Conservation (phyloP, 768 basidiomycete genomes). For the Boletus rufocinnamomeus region DNA sequence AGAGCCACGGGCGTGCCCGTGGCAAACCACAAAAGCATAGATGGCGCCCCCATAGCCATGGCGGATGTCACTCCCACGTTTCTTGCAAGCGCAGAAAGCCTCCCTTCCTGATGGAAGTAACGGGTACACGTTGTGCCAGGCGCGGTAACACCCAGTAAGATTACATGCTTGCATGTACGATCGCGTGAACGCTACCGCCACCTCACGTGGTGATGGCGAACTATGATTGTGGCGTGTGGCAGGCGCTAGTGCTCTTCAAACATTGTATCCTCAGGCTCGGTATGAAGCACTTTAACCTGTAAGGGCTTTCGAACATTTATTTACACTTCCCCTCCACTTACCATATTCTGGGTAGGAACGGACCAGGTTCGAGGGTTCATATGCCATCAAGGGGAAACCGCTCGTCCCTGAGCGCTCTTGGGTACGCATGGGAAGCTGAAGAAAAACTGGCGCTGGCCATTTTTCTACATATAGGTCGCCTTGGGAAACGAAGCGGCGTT, state of each 20-base stretch:
- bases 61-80: neutral
- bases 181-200: neutral
- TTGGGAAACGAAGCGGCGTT: neutral
- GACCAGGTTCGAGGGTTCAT: neutral
- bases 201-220: neutral
- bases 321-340: neutral
- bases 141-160: neutral
- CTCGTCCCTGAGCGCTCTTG: neutral
- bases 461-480: neutral
- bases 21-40: neutral
- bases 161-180: too few relatives aligned
- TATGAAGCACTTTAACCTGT: neutral
- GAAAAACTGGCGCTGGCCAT: neutral
- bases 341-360: too few relatives aligned
- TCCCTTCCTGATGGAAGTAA: neutral
- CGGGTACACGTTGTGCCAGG: neutral
- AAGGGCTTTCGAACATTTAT: too few relatives aligned
- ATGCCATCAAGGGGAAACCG: neutral
- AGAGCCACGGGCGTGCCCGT: neutral
- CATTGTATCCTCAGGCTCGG: neutral
- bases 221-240: neutral
- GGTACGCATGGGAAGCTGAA: neutral
- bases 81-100: neutral
- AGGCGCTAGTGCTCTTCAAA: neutral
- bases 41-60: neutral